phyloP scores from a whole-genome alignment of 2,329 filamentous ascomycete genomes.

The Ceratocystis colombiana region DNA sequence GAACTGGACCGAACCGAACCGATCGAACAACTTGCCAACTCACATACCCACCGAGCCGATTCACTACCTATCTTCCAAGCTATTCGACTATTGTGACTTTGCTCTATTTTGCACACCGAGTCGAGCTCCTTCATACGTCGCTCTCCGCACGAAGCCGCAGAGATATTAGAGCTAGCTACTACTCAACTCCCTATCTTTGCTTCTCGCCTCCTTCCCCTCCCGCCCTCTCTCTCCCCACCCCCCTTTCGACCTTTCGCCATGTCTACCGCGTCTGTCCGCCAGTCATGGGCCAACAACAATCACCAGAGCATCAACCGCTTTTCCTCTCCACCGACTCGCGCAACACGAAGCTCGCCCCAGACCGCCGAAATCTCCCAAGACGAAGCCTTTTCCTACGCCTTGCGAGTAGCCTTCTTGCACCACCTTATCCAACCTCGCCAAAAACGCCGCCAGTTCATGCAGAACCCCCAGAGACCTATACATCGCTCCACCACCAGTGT shows the following conservation, averaged over 20 bases:
- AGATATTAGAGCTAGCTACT: not conserved
- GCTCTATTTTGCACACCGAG: not conserved
- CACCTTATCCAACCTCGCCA: slow-evolving; percentile 86
- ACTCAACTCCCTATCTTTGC: not conserved
- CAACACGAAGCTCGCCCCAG: slow-evolving; percentile 24
- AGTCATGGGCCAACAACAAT: slow-evolving; percentile 22
- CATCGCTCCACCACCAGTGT: slow-evolving; percentile 60
- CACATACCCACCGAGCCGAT: not conserved
- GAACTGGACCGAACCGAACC: not conserved
- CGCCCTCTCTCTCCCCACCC: not conserved
- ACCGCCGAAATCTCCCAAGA: slow-evolving; percentile 50
- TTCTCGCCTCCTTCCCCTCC: not conserved
- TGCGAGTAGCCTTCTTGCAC: slow-evolving; percentile 81
- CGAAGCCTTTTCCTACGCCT: slow-evolving; percentile 82
- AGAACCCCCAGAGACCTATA: slow-evolving; percentile 44
- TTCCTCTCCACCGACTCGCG: slow-evolving; percentile 26
- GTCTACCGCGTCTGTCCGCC: slow-evolving; percentile 24
- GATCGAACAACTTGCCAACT: not conserved
- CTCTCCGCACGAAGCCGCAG: no score
- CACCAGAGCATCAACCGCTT: slow-evolving; percentile 26
- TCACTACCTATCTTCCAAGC: not conserved
- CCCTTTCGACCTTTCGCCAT: slow-evolving; percentile 14
- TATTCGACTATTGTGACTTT: not conserved
- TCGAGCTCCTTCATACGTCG: not conserved
- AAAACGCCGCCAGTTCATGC: slow-evolving; percentile 79